Evolutionary conservation across 805 yeast genomes (phyloP), one percentile per base, ranked within the genome.

Genomic region (Phaffomyces thermotolerans): DNA sequence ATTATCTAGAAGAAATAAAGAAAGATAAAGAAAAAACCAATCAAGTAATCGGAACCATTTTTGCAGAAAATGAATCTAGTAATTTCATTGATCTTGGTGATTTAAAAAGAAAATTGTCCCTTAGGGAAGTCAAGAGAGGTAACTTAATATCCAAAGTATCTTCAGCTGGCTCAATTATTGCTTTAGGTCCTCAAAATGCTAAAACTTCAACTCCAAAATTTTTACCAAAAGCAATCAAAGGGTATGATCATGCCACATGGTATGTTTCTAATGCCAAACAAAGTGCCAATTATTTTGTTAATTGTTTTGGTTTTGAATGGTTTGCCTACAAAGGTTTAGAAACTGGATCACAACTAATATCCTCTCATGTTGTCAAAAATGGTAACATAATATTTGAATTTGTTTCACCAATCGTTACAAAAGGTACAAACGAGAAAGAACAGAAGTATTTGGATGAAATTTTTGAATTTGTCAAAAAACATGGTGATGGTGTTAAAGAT

Each of bases 401-500:
- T 51, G 50, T 60, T 14, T 62, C 74, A 12, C 66, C 76, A 0
- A 50, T 71, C 33, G 52, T 65, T 22, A 47, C 54, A 8, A 34
- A 43, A 7, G 57, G 63, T 10, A 55, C 52, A 7, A 54, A 51
- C 34, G 29, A 20, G n/a, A 17, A 34, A 2, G 58, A 52, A 1
- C 33, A 42, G 29, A 31, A 22, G 8, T 43, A 48, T 17, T 56
- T 69, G 18, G 47, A 63, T 9, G 68, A 64, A 25, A 72, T 79
- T 20, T 73, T 71, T 47, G 52, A 59, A 12, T 79, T 75, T 51
- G 62, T 79, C 8, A 53, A 58, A 6, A 58, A 52, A 6, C 95
- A 87, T 59, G 91, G 95, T 1, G 90, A 84, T 56, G 84, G 87
- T 6, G 86, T 86, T n/a, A 77, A 77, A 58, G 93, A 87, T 55